Conservation (phyloP, 1,284 basidiomycete species). For the Cryptococcus sp. region DNA sequence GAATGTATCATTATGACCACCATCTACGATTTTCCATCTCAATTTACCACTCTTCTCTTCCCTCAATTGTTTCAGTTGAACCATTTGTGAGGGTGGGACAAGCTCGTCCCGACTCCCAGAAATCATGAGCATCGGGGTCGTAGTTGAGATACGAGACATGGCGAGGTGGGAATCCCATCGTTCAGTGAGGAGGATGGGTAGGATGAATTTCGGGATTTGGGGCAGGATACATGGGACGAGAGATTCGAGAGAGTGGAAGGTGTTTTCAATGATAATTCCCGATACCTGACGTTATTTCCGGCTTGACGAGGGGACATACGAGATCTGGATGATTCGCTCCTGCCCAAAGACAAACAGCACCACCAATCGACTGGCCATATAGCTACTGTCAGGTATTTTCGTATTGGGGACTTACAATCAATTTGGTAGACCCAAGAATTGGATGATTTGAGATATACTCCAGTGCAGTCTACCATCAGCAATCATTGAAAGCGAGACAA, state of each 20-base stretch:
- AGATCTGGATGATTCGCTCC: conserved; percentile 70
- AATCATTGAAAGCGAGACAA: neutral
- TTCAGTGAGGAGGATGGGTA: conserved; percentile 50
- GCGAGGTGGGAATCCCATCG: conserved; percentile 80
- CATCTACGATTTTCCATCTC: conserved; percentile 60
- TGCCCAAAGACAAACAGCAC: conserved; percentile 88
- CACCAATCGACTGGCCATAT: conserved; percentile 93
- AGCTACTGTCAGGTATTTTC: conserved; percentile 38
- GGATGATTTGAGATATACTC: conserved; percentile 72
- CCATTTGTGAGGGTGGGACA: conserved; percentile 82
- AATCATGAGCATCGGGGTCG: conserved; percentile 79
- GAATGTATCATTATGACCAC: conserved; percentile 72
- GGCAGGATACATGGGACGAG: conserved; percentile 80
- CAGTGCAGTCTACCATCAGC: conserved; percentile 53
- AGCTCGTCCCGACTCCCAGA: conserved; percentile 74
- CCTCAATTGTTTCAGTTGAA: conserved; percentile 62
- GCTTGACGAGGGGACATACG: too few relatives aligned
- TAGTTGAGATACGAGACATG: conserved; percentile 62
- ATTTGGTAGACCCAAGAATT: conserved; percentile 61
- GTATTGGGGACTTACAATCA: conserved; percentile 51
- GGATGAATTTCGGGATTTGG: conserved; percentile 58
- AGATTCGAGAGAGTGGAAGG: conserved; percentile 73
- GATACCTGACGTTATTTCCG: conserved; percentile 53
- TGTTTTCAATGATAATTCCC: conserved; percentile 78
- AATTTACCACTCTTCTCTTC: conserved; percentile 38